A percentile compares a stretch with the other conserved stretches of the same genome.
Evolutionary conservation across 106 monocot species (phyloP).

Genomic region (Agapanthus africanus): DNA sequence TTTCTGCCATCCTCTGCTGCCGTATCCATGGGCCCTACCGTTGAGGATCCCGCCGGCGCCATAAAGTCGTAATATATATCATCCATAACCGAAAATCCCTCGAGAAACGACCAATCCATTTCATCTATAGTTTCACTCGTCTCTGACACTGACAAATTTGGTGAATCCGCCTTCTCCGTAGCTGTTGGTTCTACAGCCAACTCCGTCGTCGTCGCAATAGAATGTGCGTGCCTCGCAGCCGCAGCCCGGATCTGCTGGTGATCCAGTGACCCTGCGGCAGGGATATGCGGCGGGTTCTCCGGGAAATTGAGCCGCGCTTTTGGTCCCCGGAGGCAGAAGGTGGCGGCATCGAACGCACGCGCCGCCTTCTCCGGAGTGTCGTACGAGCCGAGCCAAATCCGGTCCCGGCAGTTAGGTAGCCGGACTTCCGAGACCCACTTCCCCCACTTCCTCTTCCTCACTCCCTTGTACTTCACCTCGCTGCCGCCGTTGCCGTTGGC

Average conservation of each 20-base stretch:
- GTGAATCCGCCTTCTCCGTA: no score
- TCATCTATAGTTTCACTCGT: neutral
- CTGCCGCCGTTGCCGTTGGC: no score
- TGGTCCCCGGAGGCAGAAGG: slow-evolving; percentile 41
- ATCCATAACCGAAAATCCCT: neutral
- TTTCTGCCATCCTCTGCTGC: neutral
- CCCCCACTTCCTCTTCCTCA: no score
- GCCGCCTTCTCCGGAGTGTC: slow-evolving; percentile 60
- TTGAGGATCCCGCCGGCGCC: neutral
- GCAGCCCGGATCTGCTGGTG: no score
- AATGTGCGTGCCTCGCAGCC: no score
- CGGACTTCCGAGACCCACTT: slow-evolving; percentile 73
- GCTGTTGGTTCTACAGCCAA: no score
- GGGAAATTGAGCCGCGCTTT: slow-evolving; percentile 46
- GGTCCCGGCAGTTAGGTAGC: slow-evolving; percentile 47
- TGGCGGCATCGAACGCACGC: slow-evolving; percentile 62
- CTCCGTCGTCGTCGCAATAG: neutral
- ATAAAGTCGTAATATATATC: neutral
- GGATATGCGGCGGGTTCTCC: no score
- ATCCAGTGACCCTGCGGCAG: no score
- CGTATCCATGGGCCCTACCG: neutral
- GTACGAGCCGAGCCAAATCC: slow-evolving; percentile 72
- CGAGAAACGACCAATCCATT: neutral
- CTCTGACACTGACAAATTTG: neutral
- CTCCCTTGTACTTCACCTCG: slow-evolving; percentile 29